phyloP scores from a whole-genome alignment of 805 yeast species.

The Maudiozyma serrabonitensis region DNA sequence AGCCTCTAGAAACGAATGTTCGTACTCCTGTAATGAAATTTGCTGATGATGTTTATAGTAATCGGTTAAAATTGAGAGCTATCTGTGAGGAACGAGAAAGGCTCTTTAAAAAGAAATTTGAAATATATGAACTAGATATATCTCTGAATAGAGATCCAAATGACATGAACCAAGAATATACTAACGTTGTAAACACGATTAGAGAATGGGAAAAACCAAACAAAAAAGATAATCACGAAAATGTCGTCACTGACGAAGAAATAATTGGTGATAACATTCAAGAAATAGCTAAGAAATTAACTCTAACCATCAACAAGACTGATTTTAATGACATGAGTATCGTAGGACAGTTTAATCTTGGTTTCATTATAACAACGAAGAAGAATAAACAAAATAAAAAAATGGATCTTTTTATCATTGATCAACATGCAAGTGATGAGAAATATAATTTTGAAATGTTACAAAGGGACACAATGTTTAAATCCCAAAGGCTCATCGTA shows the following conservation, averaged over 20 bases:
- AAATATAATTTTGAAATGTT: slow-evolving; percentile 79
- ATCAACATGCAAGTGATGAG: slow-evolving; percentile 97
- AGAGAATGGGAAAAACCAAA: neutral
- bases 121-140: neutral
- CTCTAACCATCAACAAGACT: slow-evolving; percentile 52
- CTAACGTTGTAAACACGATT: slow-evolving; percentile 1
- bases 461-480: slow-evolving; percentile 45
- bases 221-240: neutral
- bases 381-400: slow-evolving; percentile 19
- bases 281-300: slow-evolving; percentile 48
- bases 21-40: slow-evolving; percentile 6
- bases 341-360: slow-evolving; percentile 92
- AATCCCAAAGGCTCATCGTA: slow-evolving; percentile 59
- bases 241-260: slow-evolving; percentile 21
- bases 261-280: slow-evolving; percentile 31
- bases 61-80: neutral
- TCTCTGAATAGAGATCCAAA: slow-evolving; percentile 1
- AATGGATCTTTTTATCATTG: slow-evolving; percentile 71
- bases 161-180: neutral
- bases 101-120: neutral
- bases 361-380: slow-evolving; percentile 72
- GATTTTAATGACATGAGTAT: slow-evolving; percentile 71
- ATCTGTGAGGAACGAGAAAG: neutral
- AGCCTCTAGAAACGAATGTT: slow-evolving; percentile 12
- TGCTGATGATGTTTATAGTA: neutral